These are phyloP conservation scores for Cutaneotrichosporon sp. DNA, from an alignment of 1,284 basidiomycete species.

Conservation along the genomic window DNA sequence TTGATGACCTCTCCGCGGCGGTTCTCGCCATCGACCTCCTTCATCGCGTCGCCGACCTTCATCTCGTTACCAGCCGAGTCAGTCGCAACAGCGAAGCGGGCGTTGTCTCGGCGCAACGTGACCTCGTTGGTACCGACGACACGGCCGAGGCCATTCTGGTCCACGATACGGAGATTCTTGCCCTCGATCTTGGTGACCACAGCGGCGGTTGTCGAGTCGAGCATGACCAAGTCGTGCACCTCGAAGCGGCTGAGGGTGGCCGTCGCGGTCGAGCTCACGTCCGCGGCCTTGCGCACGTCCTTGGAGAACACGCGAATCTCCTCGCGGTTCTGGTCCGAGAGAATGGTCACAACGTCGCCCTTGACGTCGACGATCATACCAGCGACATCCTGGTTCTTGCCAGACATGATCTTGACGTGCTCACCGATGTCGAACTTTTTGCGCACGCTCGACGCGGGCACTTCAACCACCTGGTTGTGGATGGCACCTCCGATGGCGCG, in stretches of 20 bases:
- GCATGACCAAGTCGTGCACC: conserved; percentile 92
- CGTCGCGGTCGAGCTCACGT: conserved; percentile 68
- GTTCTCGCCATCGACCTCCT: conserved; percentile 85
- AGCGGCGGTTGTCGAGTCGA: conserved; percentile 91
- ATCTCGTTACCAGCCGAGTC: conserved; percentile 80
- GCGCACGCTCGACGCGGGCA: conserved; percentile 83
- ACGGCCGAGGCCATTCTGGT: conserved; percentile 87
- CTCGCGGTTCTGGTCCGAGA: conserved; percentile 95
- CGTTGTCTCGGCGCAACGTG: conserved; percentile 78
- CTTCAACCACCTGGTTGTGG: conserved; percentile 72
- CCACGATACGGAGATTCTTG: conserved; percentile 90
- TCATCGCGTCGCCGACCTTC: conserved; percentile 82
- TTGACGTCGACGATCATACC: conserved; percentile 92
- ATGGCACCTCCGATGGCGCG: conserved; percentile 62
- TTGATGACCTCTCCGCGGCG: conserved; percentile 94
- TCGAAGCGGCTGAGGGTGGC: conserved; percentile 67
- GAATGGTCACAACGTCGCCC: conserved; percentile 89
- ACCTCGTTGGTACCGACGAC: conserved; percentile 95
- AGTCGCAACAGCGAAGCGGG: conserved; percentile 79
- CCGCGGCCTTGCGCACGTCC: conserved; percentile 95
- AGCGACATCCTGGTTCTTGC: conserved; percentile 92
- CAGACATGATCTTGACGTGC: conserved; percentile 97
- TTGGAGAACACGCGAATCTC: conserved; percentile 98
- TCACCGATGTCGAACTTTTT: conserved; percentile 97
- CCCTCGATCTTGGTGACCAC: conserved; percentile 98